phyloP scores from a whole-genome alignment of 352 stramenopile genomes.

The Phytophthora kernoviae region DNA sequence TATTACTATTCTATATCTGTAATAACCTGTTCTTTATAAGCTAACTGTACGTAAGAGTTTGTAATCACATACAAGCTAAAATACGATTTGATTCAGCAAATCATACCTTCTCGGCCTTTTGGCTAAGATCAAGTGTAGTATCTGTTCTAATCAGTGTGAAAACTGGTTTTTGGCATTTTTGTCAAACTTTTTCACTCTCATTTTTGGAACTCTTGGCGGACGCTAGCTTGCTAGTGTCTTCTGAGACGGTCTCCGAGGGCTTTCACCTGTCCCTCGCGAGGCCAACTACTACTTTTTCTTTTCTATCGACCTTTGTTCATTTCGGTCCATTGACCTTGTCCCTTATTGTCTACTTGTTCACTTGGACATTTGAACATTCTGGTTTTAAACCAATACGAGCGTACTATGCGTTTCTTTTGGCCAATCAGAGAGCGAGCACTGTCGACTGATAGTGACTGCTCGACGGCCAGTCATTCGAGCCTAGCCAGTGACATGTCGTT shows the following conservation, averaged over 20 bases:
- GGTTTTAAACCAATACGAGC: background rate
- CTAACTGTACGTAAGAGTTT: background rate
- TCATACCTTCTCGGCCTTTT: constrained; percentile 89
- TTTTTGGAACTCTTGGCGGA: constrained; percentile 54
- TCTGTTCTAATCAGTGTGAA: constrained; percentile 88
- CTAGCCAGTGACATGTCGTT: constrained; percentile 4
- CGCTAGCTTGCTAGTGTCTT: constrained; percentile 13
- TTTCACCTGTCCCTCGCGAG: constrained; percentile 16
- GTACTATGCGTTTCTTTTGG: constrained; percentile 6
- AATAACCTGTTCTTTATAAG: too few species aligned
- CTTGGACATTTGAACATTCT: too few species aligned
- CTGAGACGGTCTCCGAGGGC: constrained; percentile 17
- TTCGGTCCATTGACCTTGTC: background rate
- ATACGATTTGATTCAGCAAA: background rate
- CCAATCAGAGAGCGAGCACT: background rate
- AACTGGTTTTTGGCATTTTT: constrained; percentile 80
- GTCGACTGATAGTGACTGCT: constrained; percentile 11
- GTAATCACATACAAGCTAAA: background rate
- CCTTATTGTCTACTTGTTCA: too few species aligned
- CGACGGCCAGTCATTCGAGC: constrained; percentile 12
- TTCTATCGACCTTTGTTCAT: background rate
- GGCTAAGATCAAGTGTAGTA: constrained; percentile 87
- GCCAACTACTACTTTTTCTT: constrained; percentile 2
- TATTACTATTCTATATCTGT: too few species aligned
- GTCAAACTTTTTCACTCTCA: constrained; percentile 81